Conservation (phyloP, 2,329 filamentous ascomycete genomes). For the Scolecobasidium constrictum region DNA sequence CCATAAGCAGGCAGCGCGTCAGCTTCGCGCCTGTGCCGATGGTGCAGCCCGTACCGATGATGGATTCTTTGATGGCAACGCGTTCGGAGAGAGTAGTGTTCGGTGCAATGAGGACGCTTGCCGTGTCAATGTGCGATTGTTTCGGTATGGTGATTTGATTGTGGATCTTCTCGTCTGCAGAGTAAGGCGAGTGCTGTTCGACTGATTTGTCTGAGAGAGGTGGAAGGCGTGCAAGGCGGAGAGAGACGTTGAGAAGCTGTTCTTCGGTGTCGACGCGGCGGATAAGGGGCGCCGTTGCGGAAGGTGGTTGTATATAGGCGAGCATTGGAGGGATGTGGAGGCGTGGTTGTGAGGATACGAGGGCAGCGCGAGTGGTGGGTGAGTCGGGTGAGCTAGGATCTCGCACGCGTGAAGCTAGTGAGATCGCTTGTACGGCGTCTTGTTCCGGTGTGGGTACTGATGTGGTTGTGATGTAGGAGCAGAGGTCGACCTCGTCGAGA, state of each 20-base stretch:
- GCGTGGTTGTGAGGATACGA: conserved; percentile 21
- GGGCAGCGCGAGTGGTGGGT: conserved; percentile 13
- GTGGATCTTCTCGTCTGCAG: conserved; percentile 65
- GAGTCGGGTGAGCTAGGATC: conserved; percentile 17
- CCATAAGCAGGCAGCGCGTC: conserved; percentile 84
- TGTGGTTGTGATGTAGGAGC: conserved; percentile 5
- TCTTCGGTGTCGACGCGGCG: conserved; percentile 81
- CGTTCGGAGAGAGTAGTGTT: conserved; percentile 87
- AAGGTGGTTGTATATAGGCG: conserved; percentile 66
- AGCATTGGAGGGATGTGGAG: conserved; percentile 61
- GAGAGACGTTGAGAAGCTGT: conserved; percentile 68
- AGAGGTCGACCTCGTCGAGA: conserved; percentile 5
- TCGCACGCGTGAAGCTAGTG: conserved; percentile 26
- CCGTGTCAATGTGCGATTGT: conserved; percentile 69
- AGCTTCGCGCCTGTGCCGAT: conserved; percentile 80
- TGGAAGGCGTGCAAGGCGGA: conserved; percentile 78
- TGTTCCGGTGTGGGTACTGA: conserved; percentile 1
- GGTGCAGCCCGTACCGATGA: conserved; percentile 78
- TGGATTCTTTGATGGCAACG: conserved; percentile 81
- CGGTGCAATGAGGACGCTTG: conserved; percentile 73
- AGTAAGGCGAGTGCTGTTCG: conserved; percentile 54
- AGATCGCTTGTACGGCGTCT: conserved; percentile 4
- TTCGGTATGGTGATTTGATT: conserved; percentile 73
- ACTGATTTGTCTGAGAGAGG: conserved; percentile 52
- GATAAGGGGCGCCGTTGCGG: conserved; percentile 52